Percentiles rank a stretch among this genome's conserved stretches.
Conservation (phyloP, 176 grass and related monocot genomes). For the Leersia perrieri region DNA sequence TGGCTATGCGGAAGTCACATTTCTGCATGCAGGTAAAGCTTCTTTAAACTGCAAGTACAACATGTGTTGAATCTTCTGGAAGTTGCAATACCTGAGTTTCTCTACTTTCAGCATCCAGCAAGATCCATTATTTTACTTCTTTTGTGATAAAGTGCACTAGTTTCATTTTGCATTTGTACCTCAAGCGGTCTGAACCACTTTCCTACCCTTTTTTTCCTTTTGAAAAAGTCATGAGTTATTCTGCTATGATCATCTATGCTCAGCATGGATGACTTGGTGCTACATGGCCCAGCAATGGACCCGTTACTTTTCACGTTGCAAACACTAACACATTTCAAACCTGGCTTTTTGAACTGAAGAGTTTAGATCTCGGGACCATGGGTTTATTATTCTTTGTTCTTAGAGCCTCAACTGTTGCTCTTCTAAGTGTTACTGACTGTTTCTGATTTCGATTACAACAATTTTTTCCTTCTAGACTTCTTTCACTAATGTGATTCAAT, state of each 20-base stretch:
- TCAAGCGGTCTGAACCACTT: neutral
- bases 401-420: neutral
- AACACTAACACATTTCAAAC: neutral
- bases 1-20: conserved; percentile 56
- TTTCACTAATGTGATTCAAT: conserved; percentile 13
- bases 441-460: neutral
- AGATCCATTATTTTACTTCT: neutral
- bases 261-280: neutral
- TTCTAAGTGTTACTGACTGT: neutral
- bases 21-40: conserved; percentile 80
- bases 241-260: neutral
- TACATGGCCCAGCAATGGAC: neutral
- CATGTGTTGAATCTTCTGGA: neutral
- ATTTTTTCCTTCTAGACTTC: neutral
- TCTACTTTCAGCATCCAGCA: neutral
- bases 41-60: neutral
- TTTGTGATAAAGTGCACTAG: neutral
- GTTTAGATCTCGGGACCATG: neutral
- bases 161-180: neutral
- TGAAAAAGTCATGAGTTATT: neutral
- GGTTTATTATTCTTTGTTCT: neutral
- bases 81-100: neutral
- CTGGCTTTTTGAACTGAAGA: neutral
- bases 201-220: neutral
- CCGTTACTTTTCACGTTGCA: neutral